phyloP scores from a whole-genome alignment of 2,329 filamentous ascomycete genomes.

The Elsinoe batatas region DNA sequence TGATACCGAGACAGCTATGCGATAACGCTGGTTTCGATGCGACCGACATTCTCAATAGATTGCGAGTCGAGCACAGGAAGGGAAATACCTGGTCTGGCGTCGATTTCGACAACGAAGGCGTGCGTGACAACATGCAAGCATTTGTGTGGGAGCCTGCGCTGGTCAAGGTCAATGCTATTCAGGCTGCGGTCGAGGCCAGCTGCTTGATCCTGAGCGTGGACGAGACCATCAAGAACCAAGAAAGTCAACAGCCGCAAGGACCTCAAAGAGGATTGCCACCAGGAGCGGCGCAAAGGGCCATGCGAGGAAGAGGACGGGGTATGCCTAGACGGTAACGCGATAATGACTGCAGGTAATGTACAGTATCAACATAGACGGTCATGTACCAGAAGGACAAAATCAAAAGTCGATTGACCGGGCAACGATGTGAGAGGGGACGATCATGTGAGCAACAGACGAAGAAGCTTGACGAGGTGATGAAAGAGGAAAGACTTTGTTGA shows the following conservation, averaged over 20 bases:
- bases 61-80: slow-evolving; percentile 92
- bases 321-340: slow-evolving; percentile 68
- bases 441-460: slow-evolving; percentile 1
- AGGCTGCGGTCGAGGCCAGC: slow-evolving; percentile 88
- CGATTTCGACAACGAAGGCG: slow-evolving; percentile 85
- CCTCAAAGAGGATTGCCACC: slow-evolving; percentile 56
- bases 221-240: slow-evolving; percentile 96
- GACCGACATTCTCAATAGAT: slow-evolving; percentile 91
- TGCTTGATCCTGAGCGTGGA: slow-evolving; percentile 94
- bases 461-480: not conserved
- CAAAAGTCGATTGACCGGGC: not conserved
- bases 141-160: slow-evolving; percentile 97
- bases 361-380: slow-evolving; percentile 7
- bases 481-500: not conserved
- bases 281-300: slow-evolving; percentile 72
- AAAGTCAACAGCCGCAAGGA: slow-evolving; percentile 74
- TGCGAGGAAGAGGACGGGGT: slow-evolving; percentile 74
- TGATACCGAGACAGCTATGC: slow-evolving; percentile 92
- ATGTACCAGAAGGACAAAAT: slow-evolving; percentile 8
- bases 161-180: slow-evolving; percentile 94
- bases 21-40: slow-evolving; percentile 98
- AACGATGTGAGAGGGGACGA: not conserved
- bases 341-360: slow-evolving; percentile 11
- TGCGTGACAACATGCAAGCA: slow-evolving; percentile 84
- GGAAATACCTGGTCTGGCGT: slow-evolving; percentile 91